Base-by-base conservation (phyloP, 495 filamentous ascomycete genomes). In the Mycothermus thermophilus region DNA sequence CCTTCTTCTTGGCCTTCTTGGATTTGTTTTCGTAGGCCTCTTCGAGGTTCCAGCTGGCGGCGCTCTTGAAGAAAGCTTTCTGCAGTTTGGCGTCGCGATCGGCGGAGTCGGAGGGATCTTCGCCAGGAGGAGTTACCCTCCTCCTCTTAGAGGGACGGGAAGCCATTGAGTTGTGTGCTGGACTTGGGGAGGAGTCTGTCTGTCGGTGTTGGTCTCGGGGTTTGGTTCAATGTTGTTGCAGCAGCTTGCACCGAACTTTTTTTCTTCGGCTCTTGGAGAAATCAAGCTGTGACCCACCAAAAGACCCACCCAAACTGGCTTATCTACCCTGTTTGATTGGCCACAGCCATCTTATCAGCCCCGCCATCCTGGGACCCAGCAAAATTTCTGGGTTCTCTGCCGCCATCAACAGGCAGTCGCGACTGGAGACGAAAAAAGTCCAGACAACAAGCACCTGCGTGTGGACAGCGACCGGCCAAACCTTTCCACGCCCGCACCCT, bases 21-120 rank as follows among this genome's bases (percentile, higher is more conserved):
- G 80, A 77, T 43, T 71, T 73, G 26, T 69, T 69, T 58, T 93
- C 87, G 65, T 96, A 97, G 47, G 79, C 74, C 45, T 95, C 79
- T 58, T 97, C 90, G 30, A 93, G 67, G 52, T 93, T 71, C 90
- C 90, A 95, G 44, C 56, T 62, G 22, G 55, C 55, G 12, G 63
- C 62, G 48, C 54, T 62, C 24, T 60, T 58, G 49, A 63, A 57
- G 41, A 63, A 67, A 11, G 54, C 42, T 40, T 59, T 63, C 38
- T 69, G 58, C 16, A 59, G 42, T 27, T 59, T 61, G 19, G 44
- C 17, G 10, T 43, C 48, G 15, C 40, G 47, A 22, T 32, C 37
- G 5, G 35, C 39, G 11, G 54, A 37, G 4, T 45, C 38, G 0
- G 27, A 33, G 17, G 52, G 54, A 22, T 61, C 54, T 9, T 55